These are phyloP conservation scores for Tylopilus vinaceipallidus DNA, from an alignment of 768 basidiomycete genomes.

Conservation along the genomic window DNA sequence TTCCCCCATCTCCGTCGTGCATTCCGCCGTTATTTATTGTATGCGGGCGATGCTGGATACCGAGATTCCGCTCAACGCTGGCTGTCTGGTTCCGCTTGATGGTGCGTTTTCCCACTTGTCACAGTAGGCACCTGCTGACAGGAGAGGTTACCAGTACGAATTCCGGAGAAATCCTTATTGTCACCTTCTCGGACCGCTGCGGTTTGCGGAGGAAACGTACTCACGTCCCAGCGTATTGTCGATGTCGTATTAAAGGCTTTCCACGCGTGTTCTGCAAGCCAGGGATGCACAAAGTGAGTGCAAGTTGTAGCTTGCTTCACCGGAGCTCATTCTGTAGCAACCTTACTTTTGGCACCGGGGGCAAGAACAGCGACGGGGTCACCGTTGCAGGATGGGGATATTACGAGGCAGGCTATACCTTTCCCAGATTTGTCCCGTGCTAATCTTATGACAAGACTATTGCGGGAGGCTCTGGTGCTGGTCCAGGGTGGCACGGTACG, in stretches of 20 bases:
- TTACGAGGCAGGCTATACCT: slow-evolving; percentile 55
- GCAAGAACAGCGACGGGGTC: slow-evolving; percentile 79
- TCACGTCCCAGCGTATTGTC: slow-evolving; percentile 90
- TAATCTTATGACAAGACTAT: slow-evolving; percentile 55
- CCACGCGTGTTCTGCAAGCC: slow-evolving; percentile 86
- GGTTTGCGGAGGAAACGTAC: slow-evolving; percentile 90
- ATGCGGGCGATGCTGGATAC: slow-evolving; percentile 82
- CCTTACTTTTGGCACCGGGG: slow-evolving; percentile 84
- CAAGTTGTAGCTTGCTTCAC: not conserved
- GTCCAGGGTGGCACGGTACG: slow-evolving; percentile 86
- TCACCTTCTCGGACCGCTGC: slow-evolving; percentile 84
- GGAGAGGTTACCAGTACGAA: slow-evolving; percentile 50
- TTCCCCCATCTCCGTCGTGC: slow-evolving; percentile 80
- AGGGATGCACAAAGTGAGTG: slow-evolving; percentile 88
- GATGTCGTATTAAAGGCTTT: slow-evolving; percentile 94
- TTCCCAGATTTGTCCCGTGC: not conserved
- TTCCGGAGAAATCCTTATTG: slow-evolving; percentile 77
- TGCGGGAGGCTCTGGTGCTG: slow-evolving; percentile 91
- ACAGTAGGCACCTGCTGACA: not conserved
- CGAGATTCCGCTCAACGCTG: slow-evolving; percentile 92
- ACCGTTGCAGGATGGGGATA: slow-evolving; percentile 86
- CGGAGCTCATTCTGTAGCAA: slow-evolving; percentile 49
- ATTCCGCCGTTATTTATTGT: slow-evolving; percentile 87
- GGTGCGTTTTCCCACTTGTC: slow-evolving; percentile 42
- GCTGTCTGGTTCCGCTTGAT: slow-evolving; percentile 84